These are phyloP conservation scores for Trichoderma asperelloides DNA, from an alignment of 495 filamentous ascomycete genomes.

Conservation along the genomic window DNA sequence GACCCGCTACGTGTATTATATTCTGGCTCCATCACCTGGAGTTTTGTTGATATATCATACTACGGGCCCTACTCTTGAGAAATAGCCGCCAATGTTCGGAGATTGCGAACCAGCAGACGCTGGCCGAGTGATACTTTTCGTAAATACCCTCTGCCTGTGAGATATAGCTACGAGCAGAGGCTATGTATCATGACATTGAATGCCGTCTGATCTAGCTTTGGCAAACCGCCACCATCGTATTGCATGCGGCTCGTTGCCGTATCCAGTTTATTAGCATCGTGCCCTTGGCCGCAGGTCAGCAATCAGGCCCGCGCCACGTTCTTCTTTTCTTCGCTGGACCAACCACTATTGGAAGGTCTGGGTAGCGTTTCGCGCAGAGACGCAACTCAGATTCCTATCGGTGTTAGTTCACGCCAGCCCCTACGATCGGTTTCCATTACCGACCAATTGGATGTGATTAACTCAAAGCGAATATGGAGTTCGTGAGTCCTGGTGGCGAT, in stretches of 20 bases:
- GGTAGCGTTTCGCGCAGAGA: background rate
- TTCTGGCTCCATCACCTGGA: background rate
- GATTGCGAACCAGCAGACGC: background rate
- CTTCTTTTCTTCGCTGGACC: background rate
- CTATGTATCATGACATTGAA: background rate
- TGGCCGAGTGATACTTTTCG: background rate
- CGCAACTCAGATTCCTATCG: background rate
- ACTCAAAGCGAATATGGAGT: background rate
- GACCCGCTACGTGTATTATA: background rate
- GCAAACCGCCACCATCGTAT: background rate
- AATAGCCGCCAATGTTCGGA: background rate
- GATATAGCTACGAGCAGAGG: background rate
- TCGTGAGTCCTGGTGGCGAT: background rate
- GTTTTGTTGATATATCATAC: background rate
- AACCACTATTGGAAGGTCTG: constrained; percentile 1
- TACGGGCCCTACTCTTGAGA: background rate
- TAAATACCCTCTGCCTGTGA: background rate
- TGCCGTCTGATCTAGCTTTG: background rate
- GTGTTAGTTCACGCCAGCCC: background rate
- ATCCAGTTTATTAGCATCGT: constrained; percentile 3
- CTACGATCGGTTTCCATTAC: background rate
- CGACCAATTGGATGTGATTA: background rate
- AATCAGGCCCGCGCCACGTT: background rate
- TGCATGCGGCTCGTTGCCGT: background rate
- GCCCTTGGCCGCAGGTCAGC: background rate